Evolutionary conservation across 2,329 filamentous ascomycete species (phyloP).

Genomic region (Alternaria tenuissima): DNA sequence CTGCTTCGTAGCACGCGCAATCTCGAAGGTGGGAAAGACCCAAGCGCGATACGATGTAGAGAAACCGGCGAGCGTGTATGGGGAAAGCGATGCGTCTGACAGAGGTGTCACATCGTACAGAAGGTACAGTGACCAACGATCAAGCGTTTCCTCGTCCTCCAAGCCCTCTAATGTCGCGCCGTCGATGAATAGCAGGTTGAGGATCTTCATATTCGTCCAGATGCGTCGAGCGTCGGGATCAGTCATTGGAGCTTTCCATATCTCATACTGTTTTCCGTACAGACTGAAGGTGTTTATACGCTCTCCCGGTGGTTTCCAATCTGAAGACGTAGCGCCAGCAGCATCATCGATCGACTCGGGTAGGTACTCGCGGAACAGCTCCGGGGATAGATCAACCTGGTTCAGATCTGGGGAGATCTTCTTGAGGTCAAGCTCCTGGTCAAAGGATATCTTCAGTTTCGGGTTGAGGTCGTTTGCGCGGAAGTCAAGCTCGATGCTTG

Average conservation of each 20-base stretch:
- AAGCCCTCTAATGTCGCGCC: constrained; percentile 81
- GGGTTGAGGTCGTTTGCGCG: constrained; percentile 80
- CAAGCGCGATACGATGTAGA: constrained; percentile 91
- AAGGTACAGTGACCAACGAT: constrained; percentile 93
- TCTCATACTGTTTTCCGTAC: constrained; percentile 74
- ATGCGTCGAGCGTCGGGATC: constrained; percentile 75
- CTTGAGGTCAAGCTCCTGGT: constrained; percentile 76
- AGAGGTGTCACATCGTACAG: constrained; percentile 57
- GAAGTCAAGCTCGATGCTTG: constrained; percentile 77
- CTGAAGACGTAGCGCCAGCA: constrained; percentile 29
- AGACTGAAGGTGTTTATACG: constrained; percentile 70
- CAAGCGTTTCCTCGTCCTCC: constrained; percentile 73
- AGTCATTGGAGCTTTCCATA: constrained; percentile 81
- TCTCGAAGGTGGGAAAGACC: constrained; percentile 61
- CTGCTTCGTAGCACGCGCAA: constrained; percentile 48
- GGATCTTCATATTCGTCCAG: constrained; percentile 81
- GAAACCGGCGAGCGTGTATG: constrained; percentile 86
- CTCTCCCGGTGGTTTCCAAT: constrained; percentile 77
- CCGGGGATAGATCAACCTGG: constrained; percentile 74
- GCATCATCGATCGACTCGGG: constrained; percentile 56
- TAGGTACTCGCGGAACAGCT: constrained; percentile 54
- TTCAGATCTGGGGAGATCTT: constrained; percentile 64
- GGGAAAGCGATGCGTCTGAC: constrained; percentile 34
- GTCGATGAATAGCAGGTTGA: constrained; percentile 89
- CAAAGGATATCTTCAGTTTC: constrained; percentile 73